Conservation (phyloP, 371 early-diverging fungal genomes). For the Mucor piriformis region DNA sequence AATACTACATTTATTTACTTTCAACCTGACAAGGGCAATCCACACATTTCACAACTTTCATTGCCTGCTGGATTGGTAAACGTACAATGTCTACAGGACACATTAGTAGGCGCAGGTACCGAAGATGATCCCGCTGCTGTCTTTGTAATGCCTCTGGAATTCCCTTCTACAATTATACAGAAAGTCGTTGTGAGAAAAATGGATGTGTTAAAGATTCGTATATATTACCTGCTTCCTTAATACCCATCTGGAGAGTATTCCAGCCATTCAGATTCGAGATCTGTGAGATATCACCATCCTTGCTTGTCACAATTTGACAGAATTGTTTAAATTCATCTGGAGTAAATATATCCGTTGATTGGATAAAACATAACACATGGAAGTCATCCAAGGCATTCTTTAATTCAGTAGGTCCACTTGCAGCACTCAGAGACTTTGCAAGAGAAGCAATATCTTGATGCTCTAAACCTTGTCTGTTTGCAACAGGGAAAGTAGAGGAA, state of each 20-base stretch:
- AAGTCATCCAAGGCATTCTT: slow-evolving; percentile 73
- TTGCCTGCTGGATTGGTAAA: slow-evolving; percentile 73
- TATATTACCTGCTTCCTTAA: slow-evolving; percentile 60
- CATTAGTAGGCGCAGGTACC: slow-evolving; percentile 44
- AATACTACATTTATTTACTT: too few relatives aligned
- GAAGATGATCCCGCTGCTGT: slow-evolving; percentile 19
- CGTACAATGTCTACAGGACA: slow-evolving; percentile 94
- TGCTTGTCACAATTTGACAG: slow-evolving; percentile 55
- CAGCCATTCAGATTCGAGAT: slow-evolving; percentile 68
- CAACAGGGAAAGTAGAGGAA: slow-evolving; percentile 55
- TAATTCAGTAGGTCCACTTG: slow-evolving; percentile 40
- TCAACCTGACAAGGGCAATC: slow-evolving; percentile 68
- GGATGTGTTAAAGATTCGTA: neutral
- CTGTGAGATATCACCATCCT: slow-evolving; percentile 42
- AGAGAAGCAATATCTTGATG: slow-evolving; percentile 47
- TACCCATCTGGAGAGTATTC: slow-evolving; percentile 76
- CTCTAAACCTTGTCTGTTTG: slow-evolving; percentile 62
- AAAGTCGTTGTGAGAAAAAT: neutral
- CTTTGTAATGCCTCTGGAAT: slow-evolving; percentile 4
- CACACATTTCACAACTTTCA: slow-evolving; percentile 93
- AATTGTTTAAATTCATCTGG: slow-evolving; percentile 60
- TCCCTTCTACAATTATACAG: slow-evolving; percentile 9
- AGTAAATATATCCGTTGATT: slow-evolving; percentile 50
- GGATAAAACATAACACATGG: slow-evolving; percentile 78
- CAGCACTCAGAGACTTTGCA: slow-evolving; percentile 53